phyloP scores from a whole-genome alignment of 2,329 filamentous ascomycete genomes.

The Gnomoniopsis sp. region DNA sequence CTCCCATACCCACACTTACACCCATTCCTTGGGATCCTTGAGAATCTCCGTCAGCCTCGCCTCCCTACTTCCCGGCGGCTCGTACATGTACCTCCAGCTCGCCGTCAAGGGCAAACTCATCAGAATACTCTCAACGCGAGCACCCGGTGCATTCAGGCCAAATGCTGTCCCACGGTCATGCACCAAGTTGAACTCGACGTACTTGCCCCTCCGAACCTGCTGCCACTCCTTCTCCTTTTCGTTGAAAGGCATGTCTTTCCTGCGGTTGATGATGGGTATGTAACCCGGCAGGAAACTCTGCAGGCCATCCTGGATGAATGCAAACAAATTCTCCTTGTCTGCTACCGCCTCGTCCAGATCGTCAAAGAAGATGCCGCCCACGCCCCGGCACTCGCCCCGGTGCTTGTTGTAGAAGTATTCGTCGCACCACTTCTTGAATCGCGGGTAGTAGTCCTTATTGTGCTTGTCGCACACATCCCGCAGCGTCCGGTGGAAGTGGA shows the following conservation, averaged over 20 bases:
- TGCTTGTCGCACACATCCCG: constrained; percentile 93
- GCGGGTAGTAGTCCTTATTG: constrained; percentile 85
- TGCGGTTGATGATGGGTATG: constrained; percentile 78
- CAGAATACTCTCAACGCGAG: constrained; percentile 90
- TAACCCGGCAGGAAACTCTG: constrained; percentile 88
- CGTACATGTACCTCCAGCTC: constrained; percentile 94
- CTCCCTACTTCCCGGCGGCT: constrained; percentile 73
- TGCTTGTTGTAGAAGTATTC: constrained; percentile 96
- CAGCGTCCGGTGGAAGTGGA: constrained; percentile 92
- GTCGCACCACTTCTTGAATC: constrained; percentile 98
- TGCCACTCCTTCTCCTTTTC: constrained; percentile 93
- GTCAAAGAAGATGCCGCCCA: constrained; percentile 98
- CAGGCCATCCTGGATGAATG: constrained; percentile 82
- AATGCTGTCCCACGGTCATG: constrained; percentile 95
- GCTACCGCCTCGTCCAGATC: constrained; percentile 86
- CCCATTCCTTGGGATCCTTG: constrained; percentile 63
- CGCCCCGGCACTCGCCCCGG: constrained; percentile 77
- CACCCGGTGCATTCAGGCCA: constrained; percentile 86
- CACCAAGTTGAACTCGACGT: constrained; percentile 98
- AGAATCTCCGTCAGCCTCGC: constrained; percentile 74
- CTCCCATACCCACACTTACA: constrained; percentile 35
- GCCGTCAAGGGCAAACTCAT: constrained; percentile 96
- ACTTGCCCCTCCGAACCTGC: constrained; percentile 87
- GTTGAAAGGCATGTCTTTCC: constrained; percentile 90
- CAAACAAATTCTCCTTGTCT: constrained; percentile 84